Evolutionary conservation across 495 filamentous ascomycete genomes (phyloP), one percentile per base, ranked within the genome.

Genomic region (Aspergillus egyptiacus): DNA sequence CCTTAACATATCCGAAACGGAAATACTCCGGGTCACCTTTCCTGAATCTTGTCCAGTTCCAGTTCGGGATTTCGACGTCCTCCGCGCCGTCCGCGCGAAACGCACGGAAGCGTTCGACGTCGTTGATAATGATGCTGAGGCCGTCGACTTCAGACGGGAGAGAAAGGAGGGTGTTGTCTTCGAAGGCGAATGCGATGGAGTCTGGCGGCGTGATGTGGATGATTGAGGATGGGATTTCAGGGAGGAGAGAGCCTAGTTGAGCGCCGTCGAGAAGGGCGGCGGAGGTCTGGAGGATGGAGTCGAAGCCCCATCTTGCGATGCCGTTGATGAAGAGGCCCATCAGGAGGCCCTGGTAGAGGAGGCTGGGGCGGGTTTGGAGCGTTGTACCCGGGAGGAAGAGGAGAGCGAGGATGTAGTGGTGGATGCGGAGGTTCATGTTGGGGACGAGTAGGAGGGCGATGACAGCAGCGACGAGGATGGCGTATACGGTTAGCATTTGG

Each of bases 1-100:
- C 39, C 54, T 75, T 69, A 66, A 90, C 79, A 66, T 79, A 87
- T n/a, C 74, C 84, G 66, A 94, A 91, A 13, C 87, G 71, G 64
- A 94, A 91, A 58, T 89, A 94, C 66, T 89, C 85, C 7, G 78
- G 74, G 30, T 70, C 66, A 2, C 59, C 61, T 64, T 66, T 9
- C 57, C 65, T 67, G 13, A 72, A 50, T 8, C 72, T 58, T 2
- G 62, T 63, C 72, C 72, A 75, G 20, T 59, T 60, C 41, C 27
- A 44, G 8, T 44, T 31, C 1, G 41, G 41, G 42, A 88, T 54
- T 64, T 60, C 48, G 41, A 67, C 70, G 45, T 71, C 62, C 18
- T 56, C 38, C 33, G 55, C 54, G 17, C 64, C 67, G 36, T 67
- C 73, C 2, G 63, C 46, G 45, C 80, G 78, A 47, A 69, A 59